Evolutionary conservation across 1,284 basidiomycete species (phyloP).

Genomic region (Phlebopus sp.): DNA sequence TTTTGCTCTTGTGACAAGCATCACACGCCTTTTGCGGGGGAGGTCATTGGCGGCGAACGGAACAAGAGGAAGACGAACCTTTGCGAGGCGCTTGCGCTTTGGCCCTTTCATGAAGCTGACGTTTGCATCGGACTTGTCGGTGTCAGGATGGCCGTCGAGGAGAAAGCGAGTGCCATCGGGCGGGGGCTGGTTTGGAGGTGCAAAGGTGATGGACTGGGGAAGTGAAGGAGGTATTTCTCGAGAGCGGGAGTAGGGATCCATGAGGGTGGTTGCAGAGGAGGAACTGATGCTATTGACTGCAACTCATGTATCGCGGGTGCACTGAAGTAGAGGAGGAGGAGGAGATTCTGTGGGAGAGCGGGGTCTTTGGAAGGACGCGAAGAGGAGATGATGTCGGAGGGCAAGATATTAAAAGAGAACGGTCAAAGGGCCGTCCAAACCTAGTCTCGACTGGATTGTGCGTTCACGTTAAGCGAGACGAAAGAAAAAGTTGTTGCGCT

Average conservation of each 20-base stretch:
- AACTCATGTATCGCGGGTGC: background rate
- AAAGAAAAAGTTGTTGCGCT: constrained; percentile 20
- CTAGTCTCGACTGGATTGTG: constrained; percentile 16
- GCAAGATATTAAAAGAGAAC: constrained; percentile 33
- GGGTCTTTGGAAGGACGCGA: constrained; percentile 1
- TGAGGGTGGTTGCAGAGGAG: constrained; percentile 8
- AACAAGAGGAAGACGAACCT: constrained; percentile 42
- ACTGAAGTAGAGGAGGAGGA: background rate
- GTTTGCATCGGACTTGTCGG: constrained; percentile 27
- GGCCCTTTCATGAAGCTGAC: constrained; percentile 50
- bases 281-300: background rate
- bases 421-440: constrained; percentile 28
- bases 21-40: constrained; percentile 63
- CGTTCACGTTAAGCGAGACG: constrained; percentile 25
- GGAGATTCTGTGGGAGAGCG: too few relatives aligned
- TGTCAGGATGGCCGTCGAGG: constrained; percentile 17
- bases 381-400: constrained; percentile 2
- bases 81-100: constrained; percentile 66
- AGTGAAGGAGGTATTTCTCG: constrained; percentile 15
- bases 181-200: constrained; percentile 18
- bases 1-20: constrained; percentile 79
- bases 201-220: constrained; percentile 21
- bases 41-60: constrained; percentile 6
- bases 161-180: constrained; percentile 21
- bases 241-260: constrained; percentile 23